Evolutionary conservation across 441 rosid species (phyloP).

Genomic region (Arabidopsis hybrid): DNA sequence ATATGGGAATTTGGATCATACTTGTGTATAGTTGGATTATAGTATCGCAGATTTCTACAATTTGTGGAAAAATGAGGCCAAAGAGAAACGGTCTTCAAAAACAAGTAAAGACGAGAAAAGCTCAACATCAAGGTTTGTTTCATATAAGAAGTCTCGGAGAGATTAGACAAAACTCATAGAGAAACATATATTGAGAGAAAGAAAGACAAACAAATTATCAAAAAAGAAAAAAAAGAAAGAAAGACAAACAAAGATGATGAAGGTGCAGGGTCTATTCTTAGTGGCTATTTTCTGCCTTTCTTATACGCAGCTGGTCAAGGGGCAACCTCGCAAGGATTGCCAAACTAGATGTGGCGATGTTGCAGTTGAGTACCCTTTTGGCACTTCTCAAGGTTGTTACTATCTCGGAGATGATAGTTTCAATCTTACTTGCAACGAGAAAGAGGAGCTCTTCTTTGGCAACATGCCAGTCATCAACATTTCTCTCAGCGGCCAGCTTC

Average conservation of each 20-base stretch:
- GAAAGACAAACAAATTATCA: too few relatives aligned
- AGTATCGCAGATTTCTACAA: too few relatives aligned
- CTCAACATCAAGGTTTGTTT: too few relatives aligned
- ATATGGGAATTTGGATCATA: too few relatives aligned
- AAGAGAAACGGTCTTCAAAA: too few relatives aligned
- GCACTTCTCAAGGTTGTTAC: slow-evolving; percentile 34
- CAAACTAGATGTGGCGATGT: slow-evolving; percentile 14
- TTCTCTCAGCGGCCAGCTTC: not conserved
- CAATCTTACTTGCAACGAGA: not conserved
- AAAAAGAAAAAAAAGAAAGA: not conserved
- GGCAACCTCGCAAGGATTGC: slow-evolving; percentile 5
- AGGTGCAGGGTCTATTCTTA: not conserved
- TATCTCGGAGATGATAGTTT: not conserved
- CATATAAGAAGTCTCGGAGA: too few relatives aligned
- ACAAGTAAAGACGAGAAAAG: too few relatives aligned
- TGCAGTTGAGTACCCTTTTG: slow-evolving; percentile 34
- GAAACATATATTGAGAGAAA: too few relatives aligned
- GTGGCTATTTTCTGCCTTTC: not conserved
- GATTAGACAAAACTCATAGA: too few relatives aligned
- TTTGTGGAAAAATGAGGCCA: too few relatives aligned
- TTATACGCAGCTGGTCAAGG: not conserved
- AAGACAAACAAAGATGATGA: not conserved
- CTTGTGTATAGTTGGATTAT: too few relatives aligned
- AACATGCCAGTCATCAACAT: not conserved
- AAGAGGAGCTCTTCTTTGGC: not conserved